Percentiles rank a stretch among this genome's conserved stretches.
phyloP scores from a whole-genome alignment of 441 rosid genomes.

The Pelargonium citronellum region DNA sequence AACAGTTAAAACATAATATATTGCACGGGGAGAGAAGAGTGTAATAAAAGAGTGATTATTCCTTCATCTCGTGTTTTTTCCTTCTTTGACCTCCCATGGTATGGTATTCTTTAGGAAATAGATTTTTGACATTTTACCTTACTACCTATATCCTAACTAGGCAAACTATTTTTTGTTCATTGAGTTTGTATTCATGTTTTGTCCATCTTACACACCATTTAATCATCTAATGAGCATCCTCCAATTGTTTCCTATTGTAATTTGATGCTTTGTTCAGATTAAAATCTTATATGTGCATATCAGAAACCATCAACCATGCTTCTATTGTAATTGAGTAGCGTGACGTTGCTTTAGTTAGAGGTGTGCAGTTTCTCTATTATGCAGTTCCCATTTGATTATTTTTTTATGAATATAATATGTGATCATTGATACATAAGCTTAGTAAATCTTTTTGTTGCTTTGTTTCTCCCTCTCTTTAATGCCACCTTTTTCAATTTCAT shows the following conservation, averaged over 20 bases:
- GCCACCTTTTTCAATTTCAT: not conserved
- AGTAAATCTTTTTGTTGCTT: not conserved
- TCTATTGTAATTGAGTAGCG: not conserved
- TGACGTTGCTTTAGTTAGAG: not conserved
- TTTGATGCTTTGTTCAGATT: not conserved
- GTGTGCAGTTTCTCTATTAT: not conserved
- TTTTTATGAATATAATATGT: not conserved
- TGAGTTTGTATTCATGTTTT: not conserved
- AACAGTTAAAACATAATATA: not conserved
- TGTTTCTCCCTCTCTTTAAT: not conserved
- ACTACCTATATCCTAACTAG: not conserved
- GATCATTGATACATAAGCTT: not conserved
- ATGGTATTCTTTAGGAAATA: not conserved
- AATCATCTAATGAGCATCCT: not conserved
- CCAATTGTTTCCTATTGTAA: not conserved
- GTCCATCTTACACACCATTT: not conserved
- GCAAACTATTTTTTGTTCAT: not conserved
- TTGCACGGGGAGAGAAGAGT: not conserved
- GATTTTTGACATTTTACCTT: not conserved
- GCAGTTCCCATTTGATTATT: not conserved
- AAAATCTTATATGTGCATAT: not conserved
- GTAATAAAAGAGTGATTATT: not conserved
- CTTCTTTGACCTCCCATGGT: not conserved
- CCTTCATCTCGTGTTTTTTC: not conserved
- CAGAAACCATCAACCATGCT: constrained; percentile 4